These are phyloP conservation scores for Pisolithus microcarpus DNA, from an alignment of 768 basidiomycete species.

Conservation along the genomic window DNA sequence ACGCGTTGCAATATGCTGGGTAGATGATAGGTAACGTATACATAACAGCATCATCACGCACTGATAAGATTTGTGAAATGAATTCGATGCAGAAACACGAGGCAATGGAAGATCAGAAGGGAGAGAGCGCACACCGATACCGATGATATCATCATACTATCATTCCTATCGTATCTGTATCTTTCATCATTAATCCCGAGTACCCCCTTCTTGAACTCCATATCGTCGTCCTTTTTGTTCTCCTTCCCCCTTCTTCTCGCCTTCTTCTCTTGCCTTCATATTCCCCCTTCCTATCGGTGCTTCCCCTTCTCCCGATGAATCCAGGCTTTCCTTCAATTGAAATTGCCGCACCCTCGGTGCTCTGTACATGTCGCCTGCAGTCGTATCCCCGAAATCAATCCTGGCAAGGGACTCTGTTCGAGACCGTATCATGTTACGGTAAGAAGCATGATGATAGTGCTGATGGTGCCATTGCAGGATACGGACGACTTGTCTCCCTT, in stretches of 20 bases:
- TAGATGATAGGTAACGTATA: not conserved
- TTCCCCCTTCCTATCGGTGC: not conserved
- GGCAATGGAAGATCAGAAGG: not conserved
- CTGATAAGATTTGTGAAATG: not conserved
- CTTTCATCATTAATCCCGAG: not conserved
- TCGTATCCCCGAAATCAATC: not conserved
- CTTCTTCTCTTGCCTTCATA: not conserved
- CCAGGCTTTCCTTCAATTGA: not conserved
- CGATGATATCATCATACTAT: constrained; percentile 1
- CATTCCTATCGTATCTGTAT: not conserved
- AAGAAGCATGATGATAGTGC: not conserved
- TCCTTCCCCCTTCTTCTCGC: not conserved
- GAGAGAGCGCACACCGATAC: not conserved
- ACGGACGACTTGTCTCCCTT: too few relatives aligned
- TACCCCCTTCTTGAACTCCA: not conserved
- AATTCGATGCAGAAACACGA: not conserved
- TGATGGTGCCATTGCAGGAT: too few relatives aligned
- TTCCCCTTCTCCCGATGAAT: not conserved
- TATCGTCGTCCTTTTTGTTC: not conserved
- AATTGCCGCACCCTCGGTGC: not conserved
- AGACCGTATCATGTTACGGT: not conserved
- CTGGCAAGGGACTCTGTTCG: not conserved
- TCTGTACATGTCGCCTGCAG: not conserved
- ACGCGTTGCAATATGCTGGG: not conserved
- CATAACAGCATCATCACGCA: not conserved